These are phyloP conservation scores for Ambrosia hybrid DNA, from an alignment of 140 eudicot species.

Conservation along the genomic window DNA sequence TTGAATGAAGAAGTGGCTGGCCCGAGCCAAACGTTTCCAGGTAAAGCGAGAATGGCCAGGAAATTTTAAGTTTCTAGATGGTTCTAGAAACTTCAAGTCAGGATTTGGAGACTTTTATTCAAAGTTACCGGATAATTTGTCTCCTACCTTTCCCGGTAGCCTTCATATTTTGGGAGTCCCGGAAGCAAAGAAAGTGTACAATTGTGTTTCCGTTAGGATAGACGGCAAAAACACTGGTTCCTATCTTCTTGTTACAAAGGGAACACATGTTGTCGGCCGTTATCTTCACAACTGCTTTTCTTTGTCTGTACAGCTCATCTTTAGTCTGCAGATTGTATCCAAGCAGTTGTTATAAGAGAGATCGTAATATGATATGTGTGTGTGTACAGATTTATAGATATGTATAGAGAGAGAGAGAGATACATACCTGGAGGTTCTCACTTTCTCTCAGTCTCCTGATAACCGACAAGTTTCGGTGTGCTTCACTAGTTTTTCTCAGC, in stretches of 20 bases:
- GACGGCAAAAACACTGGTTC: conserved; percentile 87
- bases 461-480: conserved; percentile 75
- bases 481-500: conserved; percentile 84
- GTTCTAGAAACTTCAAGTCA: not conserved
- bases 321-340: conserved; percentile 52
- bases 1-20: not conserved
- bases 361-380: too few species aligned
- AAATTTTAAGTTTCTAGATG: not conserved
- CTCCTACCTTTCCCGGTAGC: conserved; percentile 66
- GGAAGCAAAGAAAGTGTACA: conserved; percentile 90
- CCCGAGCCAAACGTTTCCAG: not conserved
- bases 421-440: conserved; percentile 82
- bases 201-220: conserved; percentile 90
- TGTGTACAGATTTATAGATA: too few species aligned
- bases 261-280: conserved; percentile 84
- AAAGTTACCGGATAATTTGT: conserved; percentile 13
- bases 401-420: not conserved
- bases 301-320: conserved; percentile 66
- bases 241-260: conserved; percentile 95
- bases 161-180: conserved; percentile 92
- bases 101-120: not conserved
- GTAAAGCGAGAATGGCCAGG: not conserved
- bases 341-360: conserved; percentile 1
- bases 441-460: conserved; percentile 85
- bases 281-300: conserved; percentile 82